Percentiles rank a stretch among this genome's conserved stretches.
These are phyloP conservation scores for carrot (Daucus carota) DNA, from an alignment of 129 eudicot species.

Conservation along the genomic window DH1_v3.0 NC_030384.2:34938001-34938500, in stretches of 20 bases:
- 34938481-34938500: slow-evolving; percentile 26
- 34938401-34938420: slow-evolving; percentile 13
- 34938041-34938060: background rate
- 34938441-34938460: slow-evolving; percentile 23
- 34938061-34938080: background rate
- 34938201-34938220: slow-evolving; percentile 49
- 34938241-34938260: slow-evolving; percentile 6
- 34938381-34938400: slow-evolving; percentile 23
- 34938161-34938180: background rate
- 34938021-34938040: background rate
- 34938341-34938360: background rate
- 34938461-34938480: background rate
- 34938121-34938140: background rate
- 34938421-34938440: slow-evolving; percentile 46
- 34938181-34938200: slow-evolving; percentile 61
- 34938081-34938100: background rate
- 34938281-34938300: background rate
- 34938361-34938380: slow-evolving; percentile 63
- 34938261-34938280: slow-evolving; percentile 13
- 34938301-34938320: background rate
- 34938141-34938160: background rate
- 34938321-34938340: background rate
- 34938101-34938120: background rate
- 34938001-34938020: background rate
- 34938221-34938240: slow-evolving; percentile 29